These are phyloP conservation scores for Erysimum cheiri DNA, from an alignment of 441 rosid genomes.

Conservation along the genomic window DNA sequence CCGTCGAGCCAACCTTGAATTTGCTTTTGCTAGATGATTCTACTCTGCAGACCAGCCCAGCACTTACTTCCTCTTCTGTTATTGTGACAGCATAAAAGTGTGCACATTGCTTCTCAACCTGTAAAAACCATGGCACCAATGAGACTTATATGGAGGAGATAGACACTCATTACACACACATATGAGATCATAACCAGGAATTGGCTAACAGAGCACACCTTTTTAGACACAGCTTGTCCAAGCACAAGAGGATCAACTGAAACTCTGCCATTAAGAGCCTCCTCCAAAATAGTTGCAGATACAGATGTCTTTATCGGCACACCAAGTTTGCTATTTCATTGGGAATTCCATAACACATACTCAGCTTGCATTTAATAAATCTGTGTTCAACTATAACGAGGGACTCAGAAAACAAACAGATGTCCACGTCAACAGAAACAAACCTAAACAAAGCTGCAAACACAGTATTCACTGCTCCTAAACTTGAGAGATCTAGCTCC, in stretches of 20 bases:
- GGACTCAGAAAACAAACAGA: background rate
- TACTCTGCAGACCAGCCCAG: constrained; percentile 89
- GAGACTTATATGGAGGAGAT: constrained; percentile 15
- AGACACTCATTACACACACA: constrained; percentile 32
- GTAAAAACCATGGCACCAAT: constrained; percentile 41
- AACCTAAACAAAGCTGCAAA: constrained; percentile 97
- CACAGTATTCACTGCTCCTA: constrained; percentile 95
- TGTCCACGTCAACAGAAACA: constrained; percentile 9
- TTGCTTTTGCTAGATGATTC: constrained; percentile 95
- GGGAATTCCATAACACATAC: constrained; percentile 20
- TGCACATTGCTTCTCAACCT: constrained; percentile 99
- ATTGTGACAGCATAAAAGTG: constrained; percentile 90
- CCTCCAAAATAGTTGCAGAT: constrained; percentile 92
- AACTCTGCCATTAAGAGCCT: constrained; percentile 85
- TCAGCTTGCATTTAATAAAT: constrained; percentile 22
- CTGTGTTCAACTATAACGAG: background rate
- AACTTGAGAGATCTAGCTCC: constrained; percentile 96
- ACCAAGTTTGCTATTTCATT: constrained; percentile 79
- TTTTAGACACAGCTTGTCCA: constrained; percentile 67
- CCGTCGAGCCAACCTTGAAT: constrained; percentile 72
- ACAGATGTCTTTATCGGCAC: constrained; percentile 97
- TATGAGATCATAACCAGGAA: constrained; percentile 24
- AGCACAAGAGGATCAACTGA: constrained; percentile 65
- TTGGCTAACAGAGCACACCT: constrained; percentile 55
- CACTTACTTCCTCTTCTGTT: constrained; percentile 85